Evolutionary conservation across 2,329 filamentous ascomycete species (phyloP).

Genomic region (Hypoxylon rubiginosum): DNA sequence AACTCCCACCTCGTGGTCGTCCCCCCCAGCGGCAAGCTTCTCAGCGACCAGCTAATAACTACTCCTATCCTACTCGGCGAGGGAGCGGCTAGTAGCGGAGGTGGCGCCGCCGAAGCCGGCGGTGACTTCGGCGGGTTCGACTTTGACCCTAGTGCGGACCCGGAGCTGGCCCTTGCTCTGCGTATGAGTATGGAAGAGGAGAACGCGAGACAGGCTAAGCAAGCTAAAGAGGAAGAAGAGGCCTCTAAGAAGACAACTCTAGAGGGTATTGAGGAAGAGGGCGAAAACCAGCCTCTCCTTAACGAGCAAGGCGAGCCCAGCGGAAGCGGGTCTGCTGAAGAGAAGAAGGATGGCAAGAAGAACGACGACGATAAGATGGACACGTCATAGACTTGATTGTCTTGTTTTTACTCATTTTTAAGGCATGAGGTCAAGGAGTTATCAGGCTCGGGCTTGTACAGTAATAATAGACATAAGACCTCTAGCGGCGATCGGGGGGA

Average conservation of each 20-base stretch:
- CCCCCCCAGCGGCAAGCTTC: constrained; percentile 88
- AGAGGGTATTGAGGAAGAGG: constrained; percentile 85
- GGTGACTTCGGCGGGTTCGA: constrained; percentile 83
- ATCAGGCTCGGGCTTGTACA: constrained; percentile 46
- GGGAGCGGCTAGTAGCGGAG: constrained; percentile 69
- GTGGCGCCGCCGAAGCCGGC: constrained; percentile 70
- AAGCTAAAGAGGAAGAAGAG: constrained; percentile 80
- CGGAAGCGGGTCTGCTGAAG: constrained; percentile 64
- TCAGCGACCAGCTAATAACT: constrained; percentile 91
- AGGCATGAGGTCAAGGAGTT: constrained; percentile 43
- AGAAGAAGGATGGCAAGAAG: constrained; percentile 64
- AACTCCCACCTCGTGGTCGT: constrained; percentile 93
- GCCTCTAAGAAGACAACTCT: constrained; percentile 80
- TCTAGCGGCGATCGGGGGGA: constrained; percentile 33
- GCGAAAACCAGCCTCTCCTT: constrained; percentile 75
- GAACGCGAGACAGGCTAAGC: constrained; percentile 91
- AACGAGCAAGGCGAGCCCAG: constrained; percentile 75
- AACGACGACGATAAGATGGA: constrained; percentile 87
- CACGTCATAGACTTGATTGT: constrained; percentile 67
- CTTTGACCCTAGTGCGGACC: constrained; percentile 91
- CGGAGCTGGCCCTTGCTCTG: constrained; percentile 92
- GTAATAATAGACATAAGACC: constrained; percentile 46
- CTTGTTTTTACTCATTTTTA: constrained; percentile 19
- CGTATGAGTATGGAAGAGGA: constrained; percentile 99
- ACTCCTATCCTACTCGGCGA: constrained; percentile 93